A percentile compares a stretch with the other conserved stretches of the same genome.
Evolutionary conservation across 2,329 filamentous ascomycete genomes (phyloP).

Genomic region (Fusarium praegraminearum): DNA sequence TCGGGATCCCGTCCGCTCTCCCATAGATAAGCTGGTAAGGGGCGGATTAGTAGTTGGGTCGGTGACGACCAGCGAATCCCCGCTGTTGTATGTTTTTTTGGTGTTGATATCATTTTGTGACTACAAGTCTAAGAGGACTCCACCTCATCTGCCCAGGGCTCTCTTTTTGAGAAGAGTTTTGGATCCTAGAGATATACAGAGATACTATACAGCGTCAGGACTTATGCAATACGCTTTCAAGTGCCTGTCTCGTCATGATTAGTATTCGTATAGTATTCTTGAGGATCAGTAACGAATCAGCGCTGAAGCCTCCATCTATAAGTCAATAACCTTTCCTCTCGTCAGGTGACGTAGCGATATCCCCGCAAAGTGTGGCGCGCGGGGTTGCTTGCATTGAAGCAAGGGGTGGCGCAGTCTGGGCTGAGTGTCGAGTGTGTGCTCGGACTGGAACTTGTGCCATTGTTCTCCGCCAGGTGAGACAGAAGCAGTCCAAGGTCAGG

Average conservation of each 20-base stretch:
- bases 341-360: conserved; percentile 15
- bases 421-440: conserved; percentile 23
- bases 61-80: conserved; percentile 2
- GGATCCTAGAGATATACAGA: not conserved
- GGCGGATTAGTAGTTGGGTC: conserved; percentile 3
- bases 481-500: conserved; percentile 3
- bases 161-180: not conserved
- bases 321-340: not conserved
- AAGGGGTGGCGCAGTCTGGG: conserved; percentile 30
- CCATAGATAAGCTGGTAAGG: conserved; percentile 1
- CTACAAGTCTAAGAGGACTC: not conserved
- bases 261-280: not conserved
- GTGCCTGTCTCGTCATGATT: not conserved
- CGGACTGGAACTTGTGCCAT: conserved; percentile 21
- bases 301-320: not conserved
- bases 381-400: conserved; percentile 31
- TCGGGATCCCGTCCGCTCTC: conserved; percentile 4
- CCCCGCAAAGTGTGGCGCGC: conserved; percentile 32
- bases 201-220: no score
- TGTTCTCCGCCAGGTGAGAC: conserved; percentile 46
- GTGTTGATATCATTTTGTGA: not conserved
- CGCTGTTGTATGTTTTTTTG: not conserved
- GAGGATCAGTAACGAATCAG: not conserved
- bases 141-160: not conserved
- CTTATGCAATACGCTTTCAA: not conserved